phyloP scores from a whole-genome alignment of 352 stramenopile genomes.

The Pseudoperonospora humuli region DNA sequence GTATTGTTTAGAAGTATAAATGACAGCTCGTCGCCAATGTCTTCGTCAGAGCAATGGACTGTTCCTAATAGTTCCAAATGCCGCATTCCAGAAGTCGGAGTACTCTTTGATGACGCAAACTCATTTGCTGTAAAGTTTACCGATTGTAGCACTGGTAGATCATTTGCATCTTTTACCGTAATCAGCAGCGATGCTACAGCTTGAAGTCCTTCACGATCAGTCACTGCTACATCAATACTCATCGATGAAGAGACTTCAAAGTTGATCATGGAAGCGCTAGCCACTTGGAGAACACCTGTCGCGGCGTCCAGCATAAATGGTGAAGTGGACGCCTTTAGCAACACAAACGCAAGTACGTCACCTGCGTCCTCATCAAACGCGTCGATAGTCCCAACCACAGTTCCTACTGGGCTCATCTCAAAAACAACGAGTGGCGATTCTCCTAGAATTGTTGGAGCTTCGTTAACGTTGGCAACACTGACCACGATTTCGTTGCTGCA shows the following conservation, averaged over 20 bases:
- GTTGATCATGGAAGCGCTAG: slow-evolving; percentile 9
- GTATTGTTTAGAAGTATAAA: slow-evolving; percentile 25
- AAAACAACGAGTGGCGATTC: slow-evolving; percentile 8
- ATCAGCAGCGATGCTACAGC: slow-evolving; percentile 7
- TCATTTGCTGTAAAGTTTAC: slow-evolving; percentile 20
- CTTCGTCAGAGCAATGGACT: slow-evolving; percentile 44
- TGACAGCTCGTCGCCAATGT: slow-evolving; percentile 26
- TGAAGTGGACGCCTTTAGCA: not conserved
- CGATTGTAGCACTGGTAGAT: slow-evolving; percentile 12
- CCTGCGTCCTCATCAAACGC: slow-evolving; percentile 11
- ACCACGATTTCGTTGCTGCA: slow-evolving; percentile 40
- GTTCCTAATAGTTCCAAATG: slow-evolving; percentile 27
- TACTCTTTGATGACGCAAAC: not conserved
- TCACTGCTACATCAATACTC: slow-evolving; percentile 7
- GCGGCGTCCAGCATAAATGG: slow-evolving; percentile 9
- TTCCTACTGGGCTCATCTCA: slow-evolving; percentile 23
- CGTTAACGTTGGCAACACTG: slow-evolving; percentile 41
- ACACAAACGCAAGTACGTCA: slow-evolving; percentile 10
- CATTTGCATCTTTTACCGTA: slow-evolving; percentile 12
- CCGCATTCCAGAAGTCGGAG: not conserved
- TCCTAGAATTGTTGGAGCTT: slow-evolving; percentile 26
- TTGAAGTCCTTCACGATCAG: slow-evolving; percentile 12
- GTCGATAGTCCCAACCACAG: slow-evolving; percentile 9
- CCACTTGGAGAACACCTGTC: slow-evolving; percentile 9
- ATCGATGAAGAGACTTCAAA: slow-evolving; percentile 11